These are phyloP conservation scores for Colletotrichum spinosum DNA, from an alignment of 2,329 filamentous ascomycete species.

Conservation along the genomic window DNA sequence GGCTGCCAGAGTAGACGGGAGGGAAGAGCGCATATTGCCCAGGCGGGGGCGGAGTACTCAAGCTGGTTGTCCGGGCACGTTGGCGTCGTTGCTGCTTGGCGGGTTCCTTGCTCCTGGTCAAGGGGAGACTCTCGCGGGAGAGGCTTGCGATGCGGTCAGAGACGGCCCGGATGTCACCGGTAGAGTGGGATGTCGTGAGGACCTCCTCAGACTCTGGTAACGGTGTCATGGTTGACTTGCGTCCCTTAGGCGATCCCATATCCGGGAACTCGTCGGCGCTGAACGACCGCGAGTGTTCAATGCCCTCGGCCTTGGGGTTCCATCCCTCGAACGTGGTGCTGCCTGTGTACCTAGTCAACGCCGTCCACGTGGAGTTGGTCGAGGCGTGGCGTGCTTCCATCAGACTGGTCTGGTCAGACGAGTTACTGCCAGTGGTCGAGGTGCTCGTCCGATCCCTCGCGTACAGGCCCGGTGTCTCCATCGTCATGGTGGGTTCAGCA, in stretches of 20 bases:
- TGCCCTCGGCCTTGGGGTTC: slow-evolving; percentile 44
- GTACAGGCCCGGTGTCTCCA: slow-evolving; percentile 48
- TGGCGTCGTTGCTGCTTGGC: slow-evolving; percentile 47
- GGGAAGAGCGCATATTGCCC: slow-evolving; percentile 62
- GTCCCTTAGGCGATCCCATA: slow-evolving; percentile 24
- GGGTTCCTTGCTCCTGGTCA: slow-evolving; percentile 46
- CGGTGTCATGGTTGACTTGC: slow-evolving; percentile 31
- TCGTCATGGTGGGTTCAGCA: slow-evolving; percentile 48
- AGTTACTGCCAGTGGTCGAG: slow-evolving; percentile 64
- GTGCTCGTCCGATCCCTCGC: slow-evolving; percentile 62
- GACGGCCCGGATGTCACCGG: slow-evolving; percentile 27
- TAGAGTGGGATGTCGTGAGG: slow-evolving; percentile 27
- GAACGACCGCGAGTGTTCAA: slow-evolving; percentile 46
- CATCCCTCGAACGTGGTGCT: slow-evolving; percentile 57
- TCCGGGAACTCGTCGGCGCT: slow-evolving; percentile 40
- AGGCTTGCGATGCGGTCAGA: slow-evolving; percentile 35
- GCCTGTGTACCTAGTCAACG: slow-evolving; percentile 64
- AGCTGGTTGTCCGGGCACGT: slow-evolving; percentile 59
- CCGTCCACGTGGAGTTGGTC: slow-evolving; percentile 64
- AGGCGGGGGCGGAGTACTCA: slow-evolving; percentile 57
- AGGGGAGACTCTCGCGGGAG: slow-evolving; percentile 44
- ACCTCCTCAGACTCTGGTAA: slow-evolving; percentile 34
- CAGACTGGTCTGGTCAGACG: slow-evolving; percentile 59
- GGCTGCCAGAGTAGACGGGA: slow-evolving; percentile 44
- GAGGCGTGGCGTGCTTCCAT: slow-evolving; percentile 65